Conservation (phyloP, 495 filamentous ascomycete species). For the Penicillium taxi region DNA sequence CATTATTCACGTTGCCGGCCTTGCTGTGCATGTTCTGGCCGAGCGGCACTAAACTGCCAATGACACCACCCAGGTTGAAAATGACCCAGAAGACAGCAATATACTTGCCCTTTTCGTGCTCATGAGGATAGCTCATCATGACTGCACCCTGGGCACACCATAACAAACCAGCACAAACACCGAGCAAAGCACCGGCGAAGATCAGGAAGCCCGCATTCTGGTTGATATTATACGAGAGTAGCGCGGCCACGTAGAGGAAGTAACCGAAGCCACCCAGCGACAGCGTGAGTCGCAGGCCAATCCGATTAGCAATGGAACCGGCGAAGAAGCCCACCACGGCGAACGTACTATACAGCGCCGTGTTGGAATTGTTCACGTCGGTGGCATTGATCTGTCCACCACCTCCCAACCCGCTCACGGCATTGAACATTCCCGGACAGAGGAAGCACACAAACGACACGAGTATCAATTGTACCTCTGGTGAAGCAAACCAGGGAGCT, state of each 20-base stretch:
- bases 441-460: conserved; percentile 83
- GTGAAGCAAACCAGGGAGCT: conserved; percentile 67
- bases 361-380: conserved; percentile 61
- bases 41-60: conserved; percentile 78
- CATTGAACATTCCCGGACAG: conserved; percentile 84
- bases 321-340: conserved; percentile 83
- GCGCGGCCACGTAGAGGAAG: conserved; percentile 69
- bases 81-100: conserved; percentile 93
- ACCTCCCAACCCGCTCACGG: conserved; percentile 65
- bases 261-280: conserved; percentile 82
- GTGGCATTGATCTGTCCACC: conserved; percentile 53
- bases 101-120: conserved; percentile 75
- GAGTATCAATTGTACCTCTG: conserved; percentile 63
- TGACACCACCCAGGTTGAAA: conserved; percentile 88
- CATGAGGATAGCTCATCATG: conserved; percentile 89
- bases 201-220: conserved; percentile 50
- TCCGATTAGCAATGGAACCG: conserved; percentile 66
- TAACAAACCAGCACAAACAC: conserved; percentile 74
- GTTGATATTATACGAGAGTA: conserved; percentile 77
- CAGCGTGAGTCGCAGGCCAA: conserved; percentile 67
- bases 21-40: conserved; percentile 65
- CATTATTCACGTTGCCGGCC: conserved; percentile 61
- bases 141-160: conserved; percentile 93
- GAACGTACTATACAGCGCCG: conserved; percentile 75
- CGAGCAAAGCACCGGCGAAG: conserved; percentile 51